Percentiles rank a stretch among this genome's conserved stretches.
These are phyloP conservation scores for Theileria parva DNA, from an alignment of 169 alveolate genomes.

Conservation along the genomic window DNA sequence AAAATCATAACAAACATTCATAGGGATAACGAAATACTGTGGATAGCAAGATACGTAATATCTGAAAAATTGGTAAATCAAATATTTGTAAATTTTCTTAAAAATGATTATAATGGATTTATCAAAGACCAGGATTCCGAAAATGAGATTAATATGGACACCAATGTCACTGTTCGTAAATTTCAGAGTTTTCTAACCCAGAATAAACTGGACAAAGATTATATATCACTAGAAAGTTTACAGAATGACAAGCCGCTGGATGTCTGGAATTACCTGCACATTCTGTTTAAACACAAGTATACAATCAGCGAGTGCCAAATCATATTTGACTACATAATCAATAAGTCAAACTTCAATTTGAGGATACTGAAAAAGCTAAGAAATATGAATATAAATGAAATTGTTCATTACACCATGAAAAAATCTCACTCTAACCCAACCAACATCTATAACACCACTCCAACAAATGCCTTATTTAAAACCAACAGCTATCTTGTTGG, in stretches of 20 bases:
- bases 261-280: conserved; percentile 37
- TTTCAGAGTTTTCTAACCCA: not conserved
- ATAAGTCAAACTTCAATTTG: conserved; percentile 25
- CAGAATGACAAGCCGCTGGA: not conserved
- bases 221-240: not conserved
- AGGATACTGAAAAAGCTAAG: conserved; percentile 36
- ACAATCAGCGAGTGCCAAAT: conserved; percentile 25
- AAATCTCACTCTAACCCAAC: not conserved
- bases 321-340: conserved; percentile 26
- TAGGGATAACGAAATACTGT: conserved; percentile 28
- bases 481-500: not conserved
- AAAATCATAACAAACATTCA: conserved; percentile 11
- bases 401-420: conserved; percentile 13
- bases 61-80: conserved; percentile 39
- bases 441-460: conserved; percentile 7
- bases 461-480: not conserved
- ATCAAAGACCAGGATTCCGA: not conserved
- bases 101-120: not conserved
- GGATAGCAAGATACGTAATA: conserved; percentile 51
- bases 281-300: conserved; percentile 37
- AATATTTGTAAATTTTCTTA: not conserved
- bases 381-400: conserved; percentile 25
- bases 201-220: not conserved
- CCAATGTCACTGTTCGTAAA: not conserved
- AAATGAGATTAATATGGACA: not conserved